Percentiles rank a stretch among this genome's conserved stretches.
phyloP scores from a whole-genome alignment of 1,284 basidiomycete species.

The Ceratobasidium sp. region DNA sequence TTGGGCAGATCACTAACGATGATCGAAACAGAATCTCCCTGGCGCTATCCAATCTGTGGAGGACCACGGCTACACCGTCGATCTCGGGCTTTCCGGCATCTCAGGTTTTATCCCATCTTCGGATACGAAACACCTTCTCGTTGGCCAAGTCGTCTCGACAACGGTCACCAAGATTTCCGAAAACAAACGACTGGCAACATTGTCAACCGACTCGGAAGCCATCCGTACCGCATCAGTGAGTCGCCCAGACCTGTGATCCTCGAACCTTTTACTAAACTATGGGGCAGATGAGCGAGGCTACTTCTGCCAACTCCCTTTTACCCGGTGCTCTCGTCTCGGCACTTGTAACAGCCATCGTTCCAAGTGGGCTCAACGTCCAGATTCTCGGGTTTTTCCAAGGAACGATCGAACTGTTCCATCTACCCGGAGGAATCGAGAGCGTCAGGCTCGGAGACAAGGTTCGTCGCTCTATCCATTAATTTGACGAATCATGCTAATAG shows the following conservation, averaged over 20 bases:
- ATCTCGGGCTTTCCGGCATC: constrained; percentile 77
- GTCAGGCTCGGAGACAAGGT: constrained; percentile 83
- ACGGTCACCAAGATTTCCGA: constrained; percentile 68
- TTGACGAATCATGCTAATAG: too few species aligned
- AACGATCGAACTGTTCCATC: constrained; percentile 85
- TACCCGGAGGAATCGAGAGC: constrained; percentile 58
- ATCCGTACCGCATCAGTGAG: constrained; percentile 64
- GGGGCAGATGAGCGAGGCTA: constrained; percentile 73
- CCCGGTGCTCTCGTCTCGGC: constrained; percentile 88
- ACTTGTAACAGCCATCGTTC: constrained; percentile 81
- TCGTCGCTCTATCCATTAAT: constrained; percentile 36
- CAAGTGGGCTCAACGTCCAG: constrained; percentile 86
- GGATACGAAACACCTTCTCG: constrained; percentile 54
- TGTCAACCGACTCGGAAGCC: constrained; percentile 59
- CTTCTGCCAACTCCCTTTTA: constrained; percentile 80
- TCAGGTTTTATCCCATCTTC: constrained; percentile 78
- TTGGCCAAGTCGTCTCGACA: constrained; percentile 73
- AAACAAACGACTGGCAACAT: constrained; percentile 74
- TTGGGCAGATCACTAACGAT: neutral
- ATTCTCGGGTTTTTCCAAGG: constrained; percentile 94
- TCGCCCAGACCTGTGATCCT: neutral
- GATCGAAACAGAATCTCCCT: constrained; percentile 54
- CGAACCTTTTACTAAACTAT: too few species aligned
- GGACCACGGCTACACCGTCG: constrained; percentile 93
- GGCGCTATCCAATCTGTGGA: constrained; percentile 86